Base-by-base conservation (phyloP, 306 rosid genomes). In the Citrullus colocynthis region DNA sequence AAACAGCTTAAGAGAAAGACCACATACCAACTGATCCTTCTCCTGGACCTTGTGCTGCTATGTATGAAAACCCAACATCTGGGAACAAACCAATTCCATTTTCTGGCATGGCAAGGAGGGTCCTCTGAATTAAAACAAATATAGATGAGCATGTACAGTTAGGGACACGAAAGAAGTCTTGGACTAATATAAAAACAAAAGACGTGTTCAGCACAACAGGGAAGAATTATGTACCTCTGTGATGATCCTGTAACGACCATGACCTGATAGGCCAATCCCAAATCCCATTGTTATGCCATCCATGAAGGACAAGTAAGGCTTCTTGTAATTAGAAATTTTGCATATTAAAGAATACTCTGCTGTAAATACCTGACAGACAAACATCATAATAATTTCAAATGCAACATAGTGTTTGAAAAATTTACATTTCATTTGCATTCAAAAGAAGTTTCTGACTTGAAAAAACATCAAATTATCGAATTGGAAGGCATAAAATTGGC, bases 211-310 rank as follows among this genome's bases (percentile, higher is more conserved):
- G 73, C 51, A 80, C 48, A 70, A 73, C 78, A 60, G 78, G 70
- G 52, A 30, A 82, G 80, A 10, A 49, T 4, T 66, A 66, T n/a
- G 76, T 82, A 92, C 99, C 96, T 96, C 99, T 15, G 99, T 96
- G 81, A 96, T 82, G 79, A 96, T 91, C 48, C 97, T 89, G 81
- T 87, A 96, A 80, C 87, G 90, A 24, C 99, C 99, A 75, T 96
- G 99, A 74, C 97, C 98, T 80, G 98, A 96, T 76, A 92, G 84
- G 81, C 99, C 99, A 84, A 96, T 87, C 62, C 99, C 99, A 83
- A 92, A 96, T 49, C 99, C 99, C 99, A 96, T 96, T 30, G 97
- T 92, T 80, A 96, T 80, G 65, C 99, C 99, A 84, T 96, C 99
- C 99, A 96, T 96, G 82, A 96, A 86, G 84, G 92, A 85, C 77